Conservation (phyloP, 2,329 filamentous ascomycete species). For the Hypoxylon sp. region DNA sequence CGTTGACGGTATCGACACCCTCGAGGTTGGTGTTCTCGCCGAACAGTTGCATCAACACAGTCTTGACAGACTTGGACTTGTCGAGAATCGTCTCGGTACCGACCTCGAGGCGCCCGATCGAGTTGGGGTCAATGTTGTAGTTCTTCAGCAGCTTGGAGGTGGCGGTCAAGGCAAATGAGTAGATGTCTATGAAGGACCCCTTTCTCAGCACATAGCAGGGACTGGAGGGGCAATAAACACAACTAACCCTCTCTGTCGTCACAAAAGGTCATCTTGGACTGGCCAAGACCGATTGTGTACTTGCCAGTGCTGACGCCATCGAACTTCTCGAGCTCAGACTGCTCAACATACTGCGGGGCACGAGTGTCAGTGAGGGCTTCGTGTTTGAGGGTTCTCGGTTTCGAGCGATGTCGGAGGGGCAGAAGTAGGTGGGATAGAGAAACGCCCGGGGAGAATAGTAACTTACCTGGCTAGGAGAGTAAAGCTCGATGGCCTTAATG, state of each 20-base stretch:
- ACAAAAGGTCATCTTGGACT: constrained; percentile 93
- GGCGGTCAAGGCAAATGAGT: constrained; percentile 82
- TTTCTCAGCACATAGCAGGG: constrained; percentile 16
- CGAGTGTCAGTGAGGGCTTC: constrained; percentile 35
- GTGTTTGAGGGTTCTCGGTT: constrained; percentile 9
- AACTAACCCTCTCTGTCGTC: constrained; percentile 83
- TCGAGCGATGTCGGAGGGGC: constrained; percentile 35
- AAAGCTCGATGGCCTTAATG: constrained; percentile 93
- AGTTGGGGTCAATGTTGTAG: constrained; percentile 81
- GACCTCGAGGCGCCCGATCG: constrained; percentile 82
- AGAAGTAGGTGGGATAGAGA: constrained; percentile 12
- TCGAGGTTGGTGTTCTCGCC: constrained; percentile 84
- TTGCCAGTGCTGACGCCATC: constrained; percentile 84
- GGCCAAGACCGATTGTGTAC: constrained; percentile 90
- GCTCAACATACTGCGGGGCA: constrained; percentile 75
- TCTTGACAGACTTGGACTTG: constrained; percentile 92
- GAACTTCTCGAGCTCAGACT: constrained; percentile 83
- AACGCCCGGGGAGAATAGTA: not conserved
- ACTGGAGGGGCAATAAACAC: constrained; percentile 13
- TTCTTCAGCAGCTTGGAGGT: constrained; percentile 81
- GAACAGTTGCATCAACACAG: constrained; percentile 86
- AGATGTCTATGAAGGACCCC: constrained; percentile 70
- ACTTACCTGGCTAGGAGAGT: constrained; percentile 84
- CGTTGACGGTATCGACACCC: constrained; percentile 83
- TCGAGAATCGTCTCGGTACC: constrained; percentile 86